Evolutionary conservation across 2,329 filamentous ascomycete species (phyloP).

Genomic region (Seiridium cupressi): DNA sequence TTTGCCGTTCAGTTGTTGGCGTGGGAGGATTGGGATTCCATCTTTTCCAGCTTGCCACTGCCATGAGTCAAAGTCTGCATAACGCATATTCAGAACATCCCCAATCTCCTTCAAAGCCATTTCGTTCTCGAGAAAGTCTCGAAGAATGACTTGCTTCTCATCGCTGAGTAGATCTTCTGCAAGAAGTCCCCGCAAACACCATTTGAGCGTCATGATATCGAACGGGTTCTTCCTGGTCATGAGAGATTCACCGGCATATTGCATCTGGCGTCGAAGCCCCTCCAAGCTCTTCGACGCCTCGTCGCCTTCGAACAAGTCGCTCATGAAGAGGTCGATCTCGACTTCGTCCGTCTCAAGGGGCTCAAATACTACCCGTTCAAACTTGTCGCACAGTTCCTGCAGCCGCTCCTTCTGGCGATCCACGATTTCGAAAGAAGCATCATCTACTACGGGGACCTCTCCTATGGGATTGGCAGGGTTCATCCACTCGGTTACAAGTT

Average conservation of each 20-base stretch:
- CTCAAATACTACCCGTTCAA: slow-evolving; percentile 35
- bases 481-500: slow-evolving; percentile 38
- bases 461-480: slow-evolving; percentile 20
- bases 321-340: slow-evolving; percentile 29
- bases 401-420: slow-evolving; percentile 33
- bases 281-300: slow-evolving; percentile 19
- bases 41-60: slow-evolving; percentile 37
- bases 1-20: slow-evolving; percentile 40
- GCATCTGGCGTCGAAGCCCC: slow-evolving; percentile 15
- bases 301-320: slow-evolving; percentile 27
- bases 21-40: slow-evolving; percentile 39
- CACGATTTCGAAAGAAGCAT: slow-evolving; percentile 27
- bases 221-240: slow-evolving; percentile 28
- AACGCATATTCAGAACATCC: slow-evolving; percentile 41
- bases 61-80: slow-evolving; percentile 37
- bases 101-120: slow-evolving; percentile 38
- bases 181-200: slow-evolving; percentile 35
- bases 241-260: slow-evolving; percentile 14
- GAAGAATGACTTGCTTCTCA: slow-evolving; percentile 36
- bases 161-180: slow-evolving; percentile 39
- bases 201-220: slow-evolving; percentile 23
- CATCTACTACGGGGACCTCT: slow-evolving; percentile 5
- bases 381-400: slow-evolving; percentile 34
- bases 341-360: slow-evolving; percentile 29
- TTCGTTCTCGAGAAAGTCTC: slow-evolving; percentile 35